Percentiles rank a stretch among this genome's conserved stretches.
Evolutionary conservation across 73 alveolate species (phyloP).

Genomic region (Urostyla sp.): DNA sequence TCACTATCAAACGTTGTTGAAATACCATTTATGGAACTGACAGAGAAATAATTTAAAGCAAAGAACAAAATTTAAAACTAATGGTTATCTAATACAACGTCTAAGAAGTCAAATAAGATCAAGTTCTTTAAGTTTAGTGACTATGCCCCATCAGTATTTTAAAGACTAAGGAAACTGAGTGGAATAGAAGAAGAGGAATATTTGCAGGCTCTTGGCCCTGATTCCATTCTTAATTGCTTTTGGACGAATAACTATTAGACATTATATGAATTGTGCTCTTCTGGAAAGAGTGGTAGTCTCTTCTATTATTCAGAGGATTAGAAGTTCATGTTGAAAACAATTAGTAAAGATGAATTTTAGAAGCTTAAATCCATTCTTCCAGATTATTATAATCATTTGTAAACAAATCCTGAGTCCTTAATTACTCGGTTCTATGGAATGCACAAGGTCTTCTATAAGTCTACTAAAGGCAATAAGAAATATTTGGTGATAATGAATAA

Average conservation of each 20-base stretch:
- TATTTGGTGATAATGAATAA: slow-evolving; percentile 72
- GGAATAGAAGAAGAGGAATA: slow-evolving; percentile 73
- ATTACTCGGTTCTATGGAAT: slow-evolving; percentile 82
- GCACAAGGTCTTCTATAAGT: slow-evolving; percentile 48
- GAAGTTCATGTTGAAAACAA: slow-evolving; percentile 82
- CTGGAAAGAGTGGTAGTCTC: slow-evolving; percentile 88
- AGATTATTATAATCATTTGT: slow-evolving; percentile 73
- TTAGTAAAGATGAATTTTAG: slow-evolving; percentile 76
- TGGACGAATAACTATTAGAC: slow-evolving; percentile 49
- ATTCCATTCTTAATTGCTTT: slow-evolving; percentile 56
- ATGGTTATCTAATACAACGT: slow-evolving; percentile 34
- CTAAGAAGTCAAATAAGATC: slow-evolving; percentile 21
- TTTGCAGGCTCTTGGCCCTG: slow-evolving; percentile 78
- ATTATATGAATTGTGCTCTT: slow-evolving; percentile 51
- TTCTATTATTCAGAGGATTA: slow-evolving; percentile 87
- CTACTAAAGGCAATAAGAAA: slow-evolving; percentile 38
- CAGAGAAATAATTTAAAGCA: slow-evolving; percentile 63
- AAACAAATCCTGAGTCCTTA: slow-evolving; percentile 68
- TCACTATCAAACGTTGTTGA: slow-evolving; percentile 54
- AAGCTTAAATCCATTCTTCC: slow-evolving; percentile 76
- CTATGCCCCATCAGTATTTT: slow-evolving; percentile 82
- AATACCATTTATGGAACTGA: slow-evolving; percentile 33
- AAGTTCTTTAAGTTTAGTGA: slow-evolving; percentile 75
- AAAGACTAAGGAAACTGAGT: slow-evolving; percentile 70
- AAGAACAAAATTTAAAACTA: slow-evolving; percentile 59